Percentiles rank a stretch among this genome's conserved stretches.
Conservation (phyloP, 2,329 filamentous ascomycete species). For the Xylaria sp. region DNA sequence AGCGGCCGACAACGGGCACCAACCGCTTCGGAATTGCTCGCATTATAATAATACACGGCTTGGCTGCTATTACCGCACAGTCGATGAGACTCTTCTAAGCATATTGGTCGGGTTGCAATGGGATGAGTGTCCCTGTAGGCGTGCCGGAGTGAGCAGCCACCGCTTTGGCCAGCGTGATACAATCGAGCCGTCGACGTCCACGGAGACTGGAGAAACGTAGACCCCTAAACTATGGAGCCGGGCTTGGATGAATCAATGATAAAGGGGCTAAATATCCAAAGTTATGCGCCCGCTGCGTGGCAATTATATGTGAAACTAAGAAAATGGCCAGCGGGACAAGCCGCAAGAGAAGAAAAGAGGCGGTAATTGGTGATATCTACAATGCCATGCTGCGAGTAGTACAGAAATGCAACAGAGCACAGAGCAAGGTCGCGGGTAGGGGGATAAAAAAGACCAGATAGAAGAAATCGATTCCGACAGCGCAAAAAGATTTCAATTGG, state of each 20-base stretch:
- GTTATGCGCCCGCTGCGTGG: constrained; percentile 12
- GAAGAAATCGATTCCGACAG: constrained; percentile 29
- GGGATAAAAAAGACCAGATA: constrained; percentile 20
- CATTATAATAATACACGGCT: constrained; percentile 40
- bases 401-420: neutral
- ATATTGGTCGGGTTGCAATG: constrained; percentile 42
- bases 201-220: constrained; percentile 3
- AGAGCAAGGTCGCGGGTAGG: constrained; percentile 10
- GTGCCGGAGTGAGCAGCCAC: constrained; percentile 29
- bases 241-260: constrained; percentile 2
- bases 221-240: constrained; percentile 9
- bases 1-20: constrained; percentile 47
- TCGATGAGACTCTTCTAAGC: constrained; percentile 37
- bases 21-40: constrained; percentile 46
- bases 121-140: constrained; percentile 20
- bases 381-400: constrained; percentile 28
- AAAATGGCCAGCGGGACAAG: constrained; percentile 39
- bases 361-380: constrained; percentile 22
- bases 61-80: constrained; percentile 43
- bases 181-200: constrained; percentile 30
- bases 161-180: constrained; percentile 6
- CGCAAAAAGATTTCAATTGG: constrained; percentile 34
- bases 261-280: constrained; percentile 14
- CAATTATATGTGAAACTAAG: constrained; percentile 30
- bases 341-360: constrained; percentile 33